These are phyloP conservation scores for Medicago arabica DNA, from an alignment of 306 rosid genomes.

Conservation along the genomic window DNA sequence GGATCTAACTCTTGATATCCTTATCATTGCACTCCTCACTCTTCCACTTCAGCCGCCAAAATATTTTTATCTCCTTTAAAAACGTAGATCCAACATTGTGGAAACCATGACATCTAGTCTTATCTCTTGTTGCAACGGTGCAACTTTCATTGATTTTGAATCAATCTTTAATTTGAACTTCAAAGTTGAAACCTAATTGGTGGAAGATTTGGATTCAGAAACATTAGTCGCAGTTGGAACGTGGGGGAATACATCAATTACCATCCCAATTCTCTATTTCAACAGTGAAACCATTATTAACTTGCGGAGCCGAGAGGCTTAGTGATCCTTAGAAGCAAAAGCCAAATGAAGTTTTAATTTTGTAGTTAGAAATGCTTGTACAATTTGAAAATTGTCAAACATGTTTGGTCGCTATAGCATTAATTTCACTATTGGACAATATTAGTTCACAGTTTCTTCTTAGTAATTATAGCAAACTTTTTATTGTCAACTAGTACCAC, in stretches of 20 bases:
- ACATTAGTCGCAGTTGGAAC: conserved; percentile 47
- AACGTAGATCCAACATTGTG: too few species aligned
- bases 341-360: conserved; percentile 38
- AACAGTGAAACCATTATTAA: conserved; percentile 53
- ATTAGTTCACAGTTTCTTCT: conserved; percentile 28
- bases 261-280: conserved; percentile 48
- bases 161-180: conserved; percentile 51
- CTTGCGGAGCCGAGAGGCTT: conserved; percentile 37
- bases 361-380: conserved; percentile 54
- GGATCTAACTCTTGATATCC: too few species aligned
- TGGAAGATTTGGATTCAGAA: conserved; percentile 58
- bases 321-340: conserved; percentile 34
- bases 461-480: conserved; percentile 17
- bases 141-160: conserved; percentile 60
- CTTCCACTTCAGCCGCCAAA: too few species aligned
- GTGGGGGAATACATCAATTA: conserved; percentile 18
- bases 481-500: not conserved
- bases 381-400: conserved; percentile 56
- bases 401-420: conserved; percentile 49
- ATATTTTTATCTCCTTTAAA: too few species aligned
- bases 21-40: too few species aligned
- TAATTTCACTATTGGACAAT: conserved; percentile 41
- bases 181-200: conserved; percentile 53
- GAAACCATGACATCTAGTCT: too few species aligned
- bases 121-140: conserved; percentile 49